Evolutionary conservation across 192 early-diverging fungal species (phyloP).

Genomic region (Coemansia sp.): DNA sequence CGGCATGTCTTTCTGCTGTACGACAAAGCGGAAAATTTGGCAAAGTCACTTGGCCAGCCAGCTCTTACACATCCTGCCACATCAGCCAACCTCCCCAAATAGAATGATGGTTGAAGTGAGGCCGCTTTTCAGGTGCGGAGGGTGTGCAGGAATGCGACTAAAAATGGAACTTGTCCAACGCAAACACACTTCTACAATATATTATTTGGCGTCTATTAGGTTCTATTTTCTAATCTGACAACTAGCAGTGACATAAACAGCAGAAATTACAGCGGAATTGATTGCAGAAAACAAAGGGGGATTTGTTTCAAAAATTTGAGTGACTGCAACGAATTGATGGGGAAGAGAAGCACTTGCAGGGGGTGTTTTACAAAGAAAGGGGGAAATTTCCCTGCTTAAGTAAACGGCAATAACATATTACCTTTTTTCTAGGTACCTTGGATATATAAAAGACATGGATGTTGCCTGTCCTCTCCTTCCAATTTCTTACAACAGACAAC

Average conservation of each 20-base stretch:
- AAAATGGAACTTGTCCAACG: neutral
- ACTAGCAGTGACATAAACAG: neutral
- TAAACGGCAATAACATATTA: neutral
- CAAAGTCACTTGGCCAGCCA: too few relatives aligned
- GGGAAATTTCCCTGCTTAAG: neutral
- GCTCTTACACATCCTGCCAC: neutral
- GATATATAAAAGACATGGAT: neutral
- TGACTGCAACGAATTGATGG: neutral
- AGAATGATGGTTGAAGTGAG: neutral
- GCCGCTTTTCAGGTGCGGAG: neutral
- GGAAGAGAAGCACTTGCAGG: neutral
- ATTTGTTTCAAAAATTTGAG: neutral
- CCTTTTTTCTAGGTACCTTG: neutral
- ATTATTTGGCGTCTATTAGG: neutral
- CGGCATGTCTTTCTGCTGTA: too few relatives aligned
- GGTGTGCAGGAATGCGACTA: neutral
- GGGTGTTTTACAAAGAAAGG: neutral
- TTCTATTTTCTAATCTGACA: neutral
- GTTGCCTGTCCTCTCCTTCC: neutral
- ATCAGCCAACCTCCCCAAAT: conserved; percentile 5
- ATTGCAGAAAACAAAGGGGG: neutral
- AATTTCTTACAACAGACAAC: neutral
- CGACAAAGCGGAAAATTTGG: too few relatives aligned
- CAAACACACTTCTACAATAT: neutral
- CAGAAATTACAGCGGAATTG: neutral